Percentiles rank a stretch among this genome's conserved stretches.
Conservation (phyloP, 768 basidiomycete species). For the Termitomyces sp. region DNA sequence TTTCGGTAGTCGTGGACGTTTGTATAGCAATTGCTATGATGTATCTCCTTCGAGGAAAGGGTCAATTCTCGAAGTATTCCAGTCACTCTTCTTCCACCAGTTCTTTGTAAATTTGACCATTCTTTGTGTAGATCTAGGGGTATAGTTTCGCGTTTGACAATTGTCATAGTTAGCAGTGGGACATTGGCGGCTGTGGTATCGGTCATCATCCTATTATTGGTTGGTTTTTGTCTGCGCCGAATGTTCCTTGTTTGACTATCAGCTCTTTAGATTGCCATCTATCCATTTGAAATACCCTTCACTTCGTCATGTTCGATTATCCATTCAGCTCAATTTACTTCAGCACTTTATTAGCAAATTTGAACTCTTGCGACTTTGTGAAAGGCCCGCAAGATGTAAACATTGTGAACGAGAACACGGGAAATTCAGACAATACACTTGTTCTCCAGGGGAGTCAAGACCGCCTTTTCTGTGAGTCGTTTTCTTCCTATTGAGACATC, state of each 20-base stretch:
- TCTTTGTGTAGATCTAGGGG: background rate
- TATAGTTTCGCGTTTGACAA: background rate
- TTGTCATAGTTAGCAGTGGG: background rate
- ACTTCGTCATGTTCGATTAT: background rate
- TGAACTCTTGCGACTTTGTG: slow-evolving; percentile 1
- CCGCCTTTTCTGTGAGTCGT: no score
- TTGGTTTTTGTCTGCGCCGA: background rate
- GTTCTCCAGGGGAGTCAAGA: background rate
- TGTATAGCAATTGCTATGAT: background rate
- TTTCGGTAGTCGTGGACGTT: background rate
- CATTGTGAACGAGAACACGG: background rate
- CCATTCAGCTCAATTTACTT: background rate
- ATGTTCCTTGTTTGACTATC: background rate
- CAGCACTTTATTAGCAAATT: slow-evolving; percentile 1
- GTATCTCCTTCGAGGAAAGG: background rate
- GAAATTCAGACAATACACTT: background rate
- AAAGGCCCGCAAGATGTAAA: background rate
- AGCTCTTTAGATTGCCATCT: background rate
- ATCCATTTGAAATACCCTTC: background rate
- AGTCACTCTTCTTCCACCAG: no score
- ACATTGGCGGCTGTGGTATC: background rate
- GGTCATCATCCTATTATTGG: background rate
- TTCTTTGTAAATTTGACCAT: no score
- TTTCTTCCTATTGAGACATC: no score
- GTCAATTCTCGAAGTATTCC: background rate